Percentiles rank a stretch among this genome's conserved stretches.
Evolutionary conservation across 2,329 filamentous ascomycete genomes (phyloP).

Genomic region (Fusarium drepaniforme): DNA sequence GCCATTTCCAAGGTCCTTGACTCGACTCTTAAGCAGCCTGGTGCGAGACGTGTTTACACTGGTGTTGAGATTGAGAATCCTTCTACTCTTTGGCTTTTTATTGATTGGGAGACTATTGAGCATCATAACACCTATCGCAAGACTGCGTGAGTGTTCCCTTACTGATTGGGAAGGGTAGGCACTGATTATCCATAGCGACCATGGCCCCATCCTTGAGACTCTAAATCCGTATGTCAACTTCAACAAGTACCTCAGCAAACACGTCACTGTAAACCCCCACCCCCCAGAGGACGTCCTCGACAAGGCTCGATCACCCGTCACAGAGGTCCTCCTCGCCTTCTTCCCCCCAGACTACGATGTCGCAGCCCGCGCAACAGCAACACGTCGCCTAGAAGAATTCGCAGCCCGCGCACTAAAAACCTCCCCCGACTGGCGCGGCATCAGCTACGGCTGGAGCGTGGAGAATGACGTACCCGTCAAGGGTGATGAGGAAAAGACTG

Average conservation of each 20-base stretch:
- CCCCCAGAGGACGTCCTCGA: constrained; percentile 39
- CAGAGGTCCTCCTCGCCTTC: constrained; percentile 37
- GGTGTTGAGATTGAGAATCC: constrained; percentile 43
- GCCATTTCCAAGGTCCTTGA: constrained; percentile 29
- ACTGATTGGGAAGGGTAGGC: accelerated
- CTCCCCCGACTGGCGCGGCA: constrained; percentile 37
- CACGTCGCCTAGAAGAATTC: constrained; percentile 31
- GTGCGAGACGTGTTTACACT: constrained; percentile 38
- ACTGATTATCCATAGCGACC: constrained; percentile 6
- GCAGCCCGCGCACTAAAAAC: constrained; percentile 29
- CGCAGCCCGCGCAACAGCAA: constrained; percentile 33
- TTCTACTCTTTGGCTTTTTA: constrained; percentile 38
- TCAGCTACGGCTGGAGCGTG: constrained; percentile 48
- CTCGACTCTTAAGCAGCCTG: constrained; percentile 37
- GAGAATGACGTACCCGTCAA: constrained; percentile 48
- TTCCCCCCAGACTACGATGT: constrained; percentile 38
- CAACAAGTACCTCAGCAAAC: constrained; percentile 33
- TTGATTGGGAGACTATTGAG: constrained; percentile 42
- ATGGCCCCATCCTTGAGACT: constrained; percentile 33
- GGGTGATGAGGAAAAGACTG: constrained; percentile 43
- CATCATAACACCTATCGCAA: constrained; percentile 35
- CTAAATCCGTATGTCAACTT: constrained; percentile 32
- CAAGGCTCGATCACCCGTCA: constrained; percentile 34
- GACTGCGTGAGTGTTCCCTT: constrained; percentile 22
- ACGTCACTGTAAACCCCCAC: constrained; percentile 36